phyloP scores from a whole-genome alignment of 345 rosid genomes.

The Sonneratia alba region DNA sequence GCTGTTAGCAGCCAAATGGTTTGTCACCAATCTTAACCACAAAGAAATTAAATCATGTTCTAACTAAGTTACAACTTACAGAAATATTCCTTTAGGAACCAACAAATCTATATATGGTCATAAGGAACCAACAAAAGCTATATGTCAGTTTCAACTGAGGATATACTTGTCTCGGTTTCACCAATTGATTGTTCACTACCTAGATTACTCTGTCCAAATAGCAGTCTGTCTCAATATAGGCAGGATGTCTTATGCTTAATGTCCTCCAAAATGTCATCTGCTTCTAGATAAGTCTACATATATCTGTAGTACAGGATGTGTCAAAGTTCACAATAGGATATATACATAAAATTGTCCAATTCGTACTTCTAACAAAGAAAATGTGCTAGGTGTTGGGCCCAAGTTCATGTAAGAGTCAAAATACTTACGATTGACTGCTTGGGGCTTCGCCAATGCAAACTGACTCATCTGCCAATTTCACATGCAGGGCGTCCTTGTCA shows the following conservation, averaged over 20 bases:
- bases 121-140: not conserved
- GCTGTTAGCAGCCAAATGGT: not conserved
- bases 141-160: not conserved
- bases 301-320: not conserved
- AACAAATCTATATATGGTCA: not conserved
- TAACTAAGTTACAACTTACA: not conserved
- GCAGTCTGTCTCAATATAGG: not conserved
- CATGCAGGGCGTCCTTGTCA: constrained; percentile 94
- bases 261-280: not conserved
- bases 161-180: not conserved
- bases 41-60: not conserved
- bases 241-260: not conserved
- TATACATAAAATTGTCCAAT: not conserved
- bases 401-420: not conserved
- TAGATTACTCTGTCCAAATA: not conserved
- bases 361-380: not conserved
- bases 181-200: not conserved
- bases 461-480: constrained; percentile 88
- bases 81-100: not conserved
- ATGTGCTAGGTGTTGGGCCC: not conserved
- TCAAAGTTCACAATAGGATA: not conserved
- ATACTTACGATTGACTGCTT: constrained; percentile 86
- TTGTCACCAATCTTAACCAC: not conserved
- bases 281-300: not conserved
- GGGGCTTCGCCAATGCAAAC: constrained; percentile 99